Percentiles rank a stretch among this genome's conserved stretches.
phyloP scores from a whole-genome alignment of 345 rosid genomes.

The Triadica sebifera region DNA sequence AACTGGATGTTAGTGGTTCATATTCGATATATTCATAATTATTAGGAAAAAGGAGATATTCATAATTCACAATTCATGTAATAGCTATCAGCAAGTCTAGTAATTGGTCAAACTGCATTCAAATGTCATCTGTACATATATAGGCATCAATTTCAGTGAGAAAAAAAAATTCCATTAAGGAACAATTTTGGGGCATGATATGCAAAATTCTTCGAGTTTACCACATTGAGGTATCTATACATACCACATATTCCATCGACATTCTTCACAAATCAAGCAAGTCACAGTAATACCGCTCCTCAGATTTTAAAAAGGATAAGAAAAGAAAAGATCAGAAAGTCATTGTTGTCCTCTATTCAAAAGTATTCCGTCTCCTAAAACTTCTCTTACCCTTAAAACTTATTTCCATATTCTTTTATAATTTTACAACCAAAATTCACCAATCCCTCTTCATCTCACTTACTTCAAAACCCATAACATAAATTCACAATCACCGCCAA shows the following conservation, averaged over 20 bases:
- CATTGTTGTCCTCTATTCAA: neutral
- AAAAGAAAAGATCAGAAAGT: neutral
- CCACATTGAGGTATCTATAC: no score
- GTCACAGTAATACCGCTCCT: no score
- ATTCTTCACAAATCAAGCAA: no score
- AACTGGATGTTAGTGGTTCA: conserved; percentile 22
- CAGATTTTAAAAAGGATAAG: neutral
- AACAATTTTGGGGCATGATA: neutral
- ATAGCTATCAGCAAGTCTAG: neutral
- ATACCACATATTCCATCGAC: no score
- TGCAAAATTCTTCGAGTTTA: neutral
- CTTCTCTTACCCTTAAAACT: no score
- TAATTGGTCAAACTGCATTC: neutral
- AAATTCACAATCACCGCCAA: neutral
- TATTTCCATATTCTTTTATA: no score
- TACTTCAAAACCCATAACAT: neutral
- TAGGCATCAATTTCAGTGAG: neutral
- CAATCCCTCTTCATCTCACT: neutral
- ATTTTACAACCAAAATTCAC: no score
- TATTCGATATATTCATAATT: no score
- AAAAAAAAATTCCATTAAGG: neutral
- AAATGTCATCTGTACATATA: neutral
- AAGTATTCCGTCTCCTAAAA: neutral
- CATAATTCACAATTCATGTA: neutral
- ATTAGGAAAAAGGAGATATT: neutral